A percentile compares a stretch with the other conserved stretches of the same genome.
Conservation (phyloP, 2,329 filamentous ascomycete genomes). For the Aspergillus floridensis region DNA sequence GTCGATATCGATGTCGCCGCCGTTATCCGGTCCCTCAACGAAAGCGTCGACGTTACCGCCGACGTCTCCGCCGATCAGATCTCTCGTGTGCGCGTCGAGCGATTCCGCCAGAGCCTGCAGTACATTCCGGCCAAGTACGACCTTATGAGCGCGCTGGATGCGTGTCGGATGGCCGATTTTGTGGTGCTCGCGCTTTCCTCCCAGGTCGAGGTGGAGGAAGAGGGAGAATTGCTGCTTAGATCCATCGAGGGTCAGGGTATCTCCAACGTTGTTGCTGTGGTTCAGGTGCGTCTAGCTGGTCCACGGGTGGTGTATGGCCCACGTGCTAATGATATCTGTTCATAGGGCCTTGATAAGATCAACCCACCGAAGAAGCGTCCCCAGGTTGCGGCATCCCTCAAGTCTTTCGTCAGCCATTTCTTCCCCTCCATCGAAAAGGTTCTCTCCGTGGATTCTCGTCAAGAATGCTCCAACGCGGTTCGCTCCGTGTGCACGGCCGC, state of each 20-base stretch:
- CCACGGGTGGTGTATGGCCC: background rate
- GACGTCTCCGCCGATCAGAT: slow-evolving; percentile 59
- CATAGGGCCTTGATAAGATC: slow-evolving; percentile 65
- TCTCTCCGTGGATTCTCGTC: slow-evolving; percentile 79
- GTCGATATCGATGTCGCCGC: slow-evolving; percentile 64
- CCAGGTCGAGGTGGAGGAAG: slow-evolving; percentile 69
- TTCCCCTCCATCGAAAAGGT: slow-evolving; percentile 90
- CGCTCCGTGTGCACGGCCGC: slow-evolving; percentile 86
- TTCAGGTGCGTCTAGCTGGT: slow-evolving; percentile 51
- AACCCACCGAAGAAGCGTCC: slow-evolving; percentile 75
- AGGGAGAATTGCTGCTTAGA: slow-evolving; percentile 81
- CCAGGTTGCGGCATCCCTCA: slow-evolving; percentile 76
- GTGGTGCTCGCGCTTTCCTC: slow-evolving; percentile 83
- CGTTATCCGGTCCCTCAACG: slow-evolving; percentile 69
- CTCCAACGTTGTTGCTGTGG: slow-evolving; percentile 83
- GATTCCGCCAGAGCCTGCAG: slow-evolving; percentile 92
- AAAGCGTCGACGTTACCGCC: slow-evolving; percentile 73
- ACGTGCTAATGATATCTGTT: background rate
- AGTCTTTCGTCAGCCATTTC: slow-evolving; percentile 91
- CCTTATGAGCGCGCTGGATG: slow-evolving; percentile 75
- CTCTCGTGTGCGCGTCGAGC: slow-evolving; percentile 70
- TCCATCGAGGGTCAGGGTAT: slow-evolving; percentile 91
- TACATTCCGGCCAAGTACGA: slow-evolving; percentile 75
- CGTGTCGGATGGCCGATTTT: slow-evolving; percentile 85
- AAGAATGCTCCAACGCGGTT: slow-evolving; percentile 88